Base-by-base conservation (phyloP, 306 rosid genomes). In the Abrus pulchellus region DNA sequence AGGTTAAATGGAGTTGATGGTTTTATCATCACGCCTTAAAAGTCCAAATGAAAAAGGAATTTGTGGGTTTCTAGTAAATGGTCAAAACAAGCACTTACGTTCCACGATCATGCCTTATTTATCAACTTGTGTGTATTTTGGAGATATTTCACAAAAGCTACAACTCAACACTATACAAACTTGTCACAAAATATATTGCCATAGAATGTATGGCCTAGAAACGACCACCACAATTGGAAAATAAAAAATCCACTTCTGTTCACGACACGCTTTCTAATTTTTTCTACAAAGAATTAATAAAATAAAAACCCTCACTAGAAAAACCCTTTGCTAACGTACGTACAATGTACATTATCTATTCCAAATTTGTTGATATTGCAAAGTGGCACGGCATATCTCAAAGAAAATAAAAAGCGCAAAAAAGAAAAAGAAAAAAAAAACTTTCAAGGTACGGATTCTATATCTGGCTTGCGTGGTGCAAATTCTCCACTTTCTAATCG, bases 11-110 rank as follows among this genome's bases (percentile, higher is more conserved):
- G 68, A 43, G 28, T 2, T 43, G 71, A 82, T 76, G 80, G 80
- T 36, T 76, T 78, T 41, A 67, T 33, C 47, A 54, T 76, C 53
- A 81, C 55, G 71, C 20, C 20, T 81, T 70, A 52, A 75, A 70
- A 83, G 10, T 83, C 69, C 80, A 80, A 36, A 55, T 41, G 65
- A 75, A 80, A 53, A 69, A 40, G 83, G 71, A 40, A 34, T 87
- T 86, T 87, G 92, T 82, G 80, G 81, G 87, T 90, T 91, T 84
- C 72, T 61, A 80, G 81, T 66, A 83, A 88, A 91, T 86, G 81
- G 88, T 83, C 87, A 83, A 82, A 88, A 86, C 90, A 78, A 56
- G 60, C 47, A 90, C 83, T 79, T 83, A 59, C 77, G 77, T 67
- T 12, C n/a, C n/a, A 65, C 4, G 0, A 69, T 20, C 20, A 68